Percentiles rank a stretch among this genome's conserved stretches.
Conservation (phyloP, 495 filamentous ascomycete genomes). For the Friedmanniomyces endolithicus region DNA sequence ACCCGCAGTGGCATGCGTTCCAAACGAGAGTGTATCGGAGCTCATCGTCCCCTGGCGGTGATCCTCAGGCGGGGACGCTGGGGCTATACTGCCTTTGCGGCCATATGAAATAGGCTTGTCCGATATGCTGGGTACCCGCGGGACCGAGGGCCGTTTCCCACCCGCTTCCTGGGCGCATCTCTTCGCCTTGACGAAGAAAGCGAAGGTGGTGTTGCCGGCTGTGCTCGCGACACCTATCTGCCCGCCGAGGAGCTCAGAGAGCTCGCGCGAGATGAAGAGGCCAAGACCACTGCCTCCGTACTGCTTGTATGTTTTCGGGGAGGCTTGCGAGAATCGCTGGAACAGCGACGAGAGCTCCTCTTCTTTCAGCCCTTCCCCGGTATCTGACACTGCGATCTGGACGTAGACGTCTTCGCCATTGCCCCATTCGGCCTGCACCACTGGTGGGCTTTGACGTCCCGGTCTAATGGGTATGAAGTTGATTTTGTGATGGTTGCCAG, state of each 20-base stretch:
- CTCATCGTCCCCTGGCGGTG: background rate
- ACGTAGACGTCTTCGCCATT: conserved; percentile 55
- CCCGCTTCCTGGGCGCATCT: conserved; percentile 23
- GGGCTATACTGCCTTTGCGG: background rate
- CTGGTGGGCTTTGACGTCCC: conserved; percentile 25
- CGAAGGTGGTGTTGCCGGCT: conserved; percentile 62
- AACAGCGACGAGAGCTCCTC: conserved; percentile 64
- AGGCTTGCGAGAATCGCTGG: conserved; percentile 67
- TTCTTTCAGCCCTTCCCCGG: conserved; percentile 60
- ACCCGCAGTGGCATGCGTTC: background rate
- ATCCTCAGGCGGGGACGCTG: too few species aligned
- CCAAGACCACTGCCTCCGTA: conserved; percentile 77
- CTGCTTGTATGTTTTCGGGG: conserved; percentile 61
- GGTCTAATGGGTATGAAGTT: conserved; percentile 27
- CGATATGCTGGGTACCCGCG: background rate
- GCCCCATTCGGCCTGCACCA: conserved; percentile 50
- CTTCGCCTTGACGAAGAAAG: conserved; percentile 61
- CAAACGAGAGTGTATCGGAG: background rate
- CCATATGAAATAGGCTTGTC: background rate
- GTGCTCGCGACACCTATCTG: conserved; percentile 67
- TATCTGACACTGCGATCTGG: conserved; percentile 62
- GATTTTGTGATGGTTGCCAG: conserved; percentile 33
- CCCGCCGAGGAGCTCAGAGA: conserved; percentile 70
- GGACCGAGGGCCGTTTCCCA: background rate
- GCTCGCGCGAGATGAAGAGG: conserved; percentile 62